Evolutionary conservation across 306 rosid species (phyloP), one percentile per base, ranked within the genome.

Genomic region (Fragaria iinumae): DNA sequence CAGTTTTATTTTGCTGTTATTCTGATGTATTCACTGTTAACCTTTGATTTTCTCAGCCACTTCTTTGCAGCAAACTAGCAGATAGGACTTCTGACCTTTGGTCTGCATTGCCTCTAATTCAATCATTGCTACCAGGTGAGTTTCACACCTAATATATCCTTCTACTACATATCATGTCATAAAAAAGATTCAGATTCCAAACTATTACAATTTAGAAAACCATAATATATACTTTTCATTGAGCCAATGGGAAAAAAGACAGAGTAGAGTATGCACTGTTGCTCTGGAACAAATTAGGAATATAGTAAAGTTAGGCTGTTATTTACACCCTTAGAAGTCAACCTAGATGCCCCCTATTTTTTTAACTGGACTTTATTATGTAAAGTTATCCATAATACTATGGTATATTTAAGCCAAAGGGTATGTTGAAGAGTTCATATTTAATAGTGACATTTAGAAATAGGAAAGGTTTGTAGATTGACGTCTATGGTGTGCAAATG

Each of bases 121-220:
- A 93, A 85, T 90, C 98, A 76, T 75, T 91, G 80, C 91, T 93
- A 21, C 97, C 98, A 90, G 98, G 98, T 83, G 78, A 76, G 84
- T 84, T 84, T 81, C 75, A 38, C 11, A 60, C 76, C 25, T 43
- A 7, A 25, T n/a, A 62, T 32, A 32, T 44, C 44, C 52, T 77
- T 84, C 71, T 13, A 36, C 11, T 62, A 55, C 50, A 17, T 39
- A 47, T 59, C 55, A 38, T 53, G 14, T 12, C 56, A 68, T 20
- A 8, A 50, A 73, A 36, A 21, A 39, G 53, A 11, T 23, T 41
- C n/a, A 41, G 38, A 12, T 41, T 57, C 56, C 55, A 41, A 64
- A 36, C 0, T 57, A 8, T 25, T 39, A 53, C 14, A 25, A 55
- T 72, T 72, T 38, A 1, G 21, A 20, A 36, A 36, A 53, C 27